phyloP scores from a whole-genome alignment of 768 basidiomycete species.

The Kwoniella newhampshirensis region DNA sequence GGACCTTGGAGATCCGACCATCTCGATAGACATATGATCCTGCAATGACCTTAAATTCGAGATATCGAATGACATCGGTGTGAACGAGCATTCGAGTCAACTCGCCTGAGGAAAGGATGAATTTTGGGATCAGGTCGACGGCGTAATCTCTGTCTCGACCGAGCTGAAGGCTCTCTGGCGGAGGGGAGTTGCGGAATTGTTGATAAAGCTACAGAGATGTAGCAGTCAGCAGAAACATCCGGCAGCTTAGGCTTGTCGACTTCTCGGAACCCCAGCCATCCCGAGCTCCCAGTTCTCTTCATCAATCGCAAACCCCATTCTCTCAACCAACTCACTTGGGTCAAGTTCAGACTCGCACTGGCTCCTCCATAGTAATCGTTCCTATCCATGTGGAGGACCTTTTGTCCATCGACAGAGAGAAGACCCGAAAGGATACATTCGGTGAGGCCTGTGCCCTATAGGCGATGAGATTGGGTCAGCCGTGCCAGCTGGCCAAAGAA shows the following conservation, averaged over 20 bases:
- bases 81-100: slow-evolving; percentile 97
- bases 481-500: no score
- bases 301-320: no score
- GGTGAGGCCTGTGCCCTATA: slow-evolving; percentile 88
- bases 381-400: slow-evolving; percentile 80
- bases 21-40: slow-evolving; percentile 97
- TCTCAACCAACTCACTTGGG: slow-evolving; percentile 87
- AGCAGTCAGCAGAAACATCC: no score
- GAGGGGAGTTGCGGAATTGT: slow-evolving; percentile 79
- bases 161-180: slow-evolving; percentile 68
- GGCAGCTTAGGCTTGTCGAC: no score
- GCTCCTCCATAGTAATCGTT: slow-evolving; percentile 99
- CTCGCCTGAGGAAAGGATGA: slow-evolving; percentile 97
- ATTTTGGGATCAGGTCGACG: slow-evolving; percentile 96
- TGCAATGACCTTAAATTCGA: slow-evolving; percentile 99
- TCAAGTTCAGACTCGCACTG: slow-evolving; percentile 92
- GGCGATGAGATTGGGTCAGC: background rate
- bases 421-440: slow-evolving; percentile 98
- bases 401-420: slow-evolving; percentile 99
- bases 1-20: slow-evolving; percentile 94
- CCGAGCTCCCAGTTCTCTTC: no score
- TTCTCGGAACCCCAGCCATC: no score
- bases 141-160: slow-evolving; percentile 98
- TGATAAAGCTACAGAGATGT: slow-evolving; percentile 72
- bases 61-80: slow-evolving; percentile 96